These are phyloP conservation scores for Exophiala aquamarina DNA, from an alignment of 2,329 filamentous ascomycete species.

Conservation along the genomic window DNA sequence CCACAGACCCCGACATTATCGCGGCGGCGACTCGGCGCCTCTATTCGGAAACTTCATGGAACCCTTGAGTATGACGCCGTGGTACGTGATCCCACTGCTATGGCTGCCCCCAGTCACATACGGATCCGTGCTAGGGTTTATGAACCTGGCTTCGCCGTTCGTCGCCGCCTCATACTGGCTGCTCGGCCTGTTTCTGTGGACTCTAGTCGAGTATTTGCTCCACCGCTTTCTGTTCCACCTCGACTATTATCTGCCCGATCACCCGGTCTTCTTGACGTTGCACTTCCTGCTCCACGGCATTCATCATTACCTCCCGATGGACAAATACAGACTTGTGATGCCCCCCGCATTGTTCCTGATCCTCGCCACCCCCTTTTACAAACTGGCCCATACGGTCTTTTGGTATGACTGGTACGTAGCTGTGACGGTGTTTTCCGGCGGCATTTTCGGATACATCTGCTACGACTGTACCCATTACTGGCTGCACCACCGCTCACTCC, in stretches of 20 bases:
- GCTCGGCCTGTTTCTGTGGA: constrained; percentile 78
- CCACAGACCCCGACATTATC: constrained; percentile 93
- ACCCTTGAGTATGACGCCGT: constrained; percentile 90
- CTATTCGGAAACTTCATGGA: constrained; percentile 98
- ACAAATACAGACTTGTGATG: constrained; percentile 96
- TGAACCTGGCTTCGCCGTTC: constrained; percentile 45
- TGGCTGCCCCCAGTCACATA: constrained; percentile 83
- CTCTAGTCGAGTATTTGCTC: constrained; percentile 81
- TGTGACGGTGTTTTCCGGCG: constrained; percentile 78
- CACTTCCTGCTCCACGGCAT: constrained; percentile 97
- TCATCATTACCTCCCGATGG: constrained; percentile 99
- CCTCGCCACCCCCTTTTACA: constrained; percentile 88
- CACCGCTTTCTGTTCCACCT: constrained; percentile 94
- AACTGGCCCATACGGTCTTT: constrained; percentile 79
- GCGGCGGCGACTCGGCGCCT: constrained; percentile 85
- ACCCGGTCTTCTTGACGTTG: constrained; percentile 77
- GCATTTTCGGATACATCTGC: constrained; percentile 91
- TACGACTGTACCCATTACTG: constrained; percentile 99
- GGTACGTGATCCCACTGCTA: constrained; percentile 81
- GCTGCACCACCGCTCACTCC: constrained; percentile 91
- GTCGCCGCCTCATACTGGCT: constrained; percentile 64
- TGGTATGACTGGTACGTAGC: constrained; percentile 82
- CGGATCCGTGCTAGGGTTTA: constrained; percentile 64
- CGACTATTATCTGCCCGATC: constrained; percentile 88
- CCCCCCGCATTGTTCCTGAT: constrained; percentile 82